Base-by-base conservation (phyloP, 306 rosid species). In the Carpinus viminea region DNA sequence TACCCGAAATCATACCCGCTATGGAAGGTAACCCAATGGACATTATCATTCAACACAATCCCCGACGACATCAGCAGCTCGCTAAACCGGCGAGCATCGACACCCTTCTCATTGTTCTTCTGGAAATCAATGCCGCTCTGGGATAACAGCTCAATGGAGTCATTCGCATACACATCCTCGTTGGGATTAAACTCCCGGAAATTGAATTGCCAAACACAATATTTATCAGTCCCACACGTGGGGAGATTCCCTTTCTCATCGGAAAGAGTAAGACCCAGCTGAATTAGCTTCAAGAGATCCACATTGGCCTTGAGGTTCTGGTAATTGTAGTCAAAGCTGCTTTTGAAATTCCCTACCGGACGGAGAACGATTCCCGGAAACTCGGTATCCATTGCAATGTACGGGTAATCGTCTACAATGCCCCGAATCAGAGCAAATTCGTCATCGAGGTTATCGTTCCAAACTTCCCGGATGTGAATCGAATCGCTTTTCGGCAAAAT, bases 191-290 rank as follows among this genome's bases (percentile, higher is more conserved):
- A 86, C 60, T 81, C 80, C 5, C 84, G 66, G 72, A 86, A 86
- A 73, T 83, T 86, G 84, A 86, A 78, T 74, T 86, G 87, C 90
- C 90, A 83, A 17, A 81, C 80, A 31, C 86, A 83, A 70, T 72
- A 79, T 57, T 81, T 81, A 2, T 72, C 84, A 72, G 83, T 78
- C 54, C 81, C 86, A 76, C 85, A 83, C 0, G 81, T 78, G 28
- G 89, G 90, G 56, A 86, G 86, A 28, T 83, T 86, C 55, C 87
- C 90, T 13, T 80, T 36, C 53, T 68, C 87, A 12, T 86, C 87
- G 8, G 83, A 69, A 73, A 86, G 78, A 8, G 87, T 86, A 26
- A 86, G 85, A 41, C 87, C 87, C 74, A 83, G 18, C 77, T 86
- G 87, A 47, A 86, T 86, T 60, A 86, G 72, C 85, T 81, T 86